These are phyloP conservation scores for Ogataea saltuana DNA, from an alignment of 805 yeast genomes.

Conservation along the genomic window DNA sequence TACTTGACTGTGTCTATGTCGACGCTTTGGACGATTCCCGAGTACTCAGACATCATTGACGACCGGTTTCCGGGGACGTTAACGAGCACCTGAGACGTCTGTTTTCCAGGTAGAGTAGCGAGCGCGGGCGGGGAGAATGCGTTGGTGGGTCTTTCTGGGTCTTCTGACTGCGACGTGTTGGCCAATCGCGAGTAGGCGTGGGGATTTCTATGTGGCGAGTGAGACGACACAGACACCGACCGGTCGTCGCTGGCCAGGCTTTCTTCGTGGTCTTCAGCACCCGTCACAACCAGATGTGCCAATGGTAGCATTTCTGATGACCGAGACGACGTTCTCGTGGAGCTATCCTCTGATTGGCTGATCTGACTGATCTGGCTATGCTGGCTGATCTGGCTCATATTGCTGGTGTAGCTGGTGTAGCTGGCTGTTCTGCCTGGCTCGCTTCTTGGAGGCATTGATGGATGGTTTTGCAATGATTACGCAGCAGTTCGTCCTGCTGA, in stretches of 20 bases:
- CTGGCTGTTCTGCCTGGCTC: conserved; percentile 5
- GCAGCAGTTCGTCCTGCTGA: no score
- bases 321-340: no score
- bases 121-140: no score
- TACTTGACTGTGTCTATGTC: conserved; percentile 37
- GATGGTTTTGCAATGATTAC: no score
- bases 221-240: background rate
- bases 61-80: conserved; percentile 29
- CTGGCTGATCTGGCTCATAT: background rate
- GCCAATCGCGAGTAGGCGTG: conserved; percentile 11
- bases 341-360: no score
- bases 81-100: conserved; percentile 8
- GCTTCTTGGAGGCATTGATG: conserved; percentile 6
- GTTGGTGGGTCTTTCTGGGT: conserved; percentile 2
- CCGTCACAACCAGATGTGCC: background rate
- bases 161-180: conserved; percentile 2
- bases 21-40: conserved; percentile 40
- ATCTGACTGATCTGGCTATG: background rate
- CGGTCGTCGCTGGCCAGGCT: background rate
- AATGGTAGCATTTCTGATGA: background rate
- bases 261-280: background rate
- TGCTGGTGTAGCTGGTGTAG: background rate
- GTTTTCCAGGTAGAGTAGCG: no score
- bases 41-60: conserved; percentile 38
- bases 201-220: conserved; percentile 10